These are phyloP conservation scores for Pichia sp. DNA, from an alignment of 1,139 yeast species.

Conservation along the genomic window DNA sequence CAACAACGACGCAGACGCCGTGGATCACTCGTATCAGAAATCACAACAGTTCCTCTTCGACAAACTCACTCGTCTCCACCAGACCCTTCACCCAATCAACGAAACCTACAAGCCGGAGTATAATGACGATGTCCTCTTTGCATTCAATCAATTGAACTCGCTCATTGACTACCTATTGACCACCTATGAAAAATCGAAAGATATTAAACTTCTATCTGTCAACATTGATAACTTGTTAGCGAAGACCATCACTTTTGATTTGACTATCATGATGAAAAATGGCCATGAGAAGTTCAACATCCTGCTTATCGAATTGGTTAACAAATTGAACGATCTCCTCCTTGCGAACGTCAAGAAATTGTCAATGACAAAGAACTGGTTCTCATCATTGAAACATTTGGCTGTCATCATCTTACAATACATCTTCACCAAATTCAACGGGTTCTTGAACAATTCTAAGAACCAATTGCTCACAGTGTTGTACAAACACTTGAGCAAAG, in stretches of 20 bases:
- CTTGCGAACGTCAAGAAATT: conserved; percentile 26
- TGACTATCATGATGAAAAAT: conserved; percentile 28
- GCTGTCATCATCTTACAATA: conserved; percentile 29
- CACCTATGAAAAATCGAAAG: conserved; percentile 22
- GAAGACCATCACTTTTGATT: conserved; percentile 21
- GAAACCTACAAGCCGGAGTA: neutral
- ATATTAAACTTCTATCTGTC: conserved; percentile 24
- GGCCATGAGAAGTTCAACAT: conserved; percentile 33
- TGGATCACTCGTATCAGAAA: conserved; percentile 8
- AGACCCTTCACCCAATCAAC: conserved; percentile 4
- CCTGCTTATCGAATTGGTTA: conserved; percentile 30
- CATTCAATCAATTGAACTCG: conserved; percentile 24
- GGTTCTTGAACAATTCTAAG: conserved; percentile 33
- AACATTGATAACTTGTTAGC: conserved; percentile 26
- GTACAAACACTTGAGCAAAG: conserved; percentile 32
- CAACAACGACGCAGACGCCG: conserved; percentile 13
- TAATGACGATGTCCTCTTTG: conserved; percentile 30
- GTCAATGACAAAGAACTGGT: conserved; percentile 33
- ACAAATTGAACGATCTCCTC: conserved; percentile 24
- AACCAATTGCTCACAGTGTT: conserved; percentile 25
- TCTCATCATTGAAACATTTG: conserved; percentile 30
- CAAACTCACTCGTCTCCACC: conserved; percentile 11
- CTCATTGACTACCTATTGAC: conserved; percentile 21
- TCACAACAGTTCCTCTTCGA: conserved; percentile 10
- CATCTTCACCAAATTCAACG: conserved; percentile 31